phyloP scores from a whole-genome alignment of 106 monocot genomes.

The Gastrodia elata region DNA sequence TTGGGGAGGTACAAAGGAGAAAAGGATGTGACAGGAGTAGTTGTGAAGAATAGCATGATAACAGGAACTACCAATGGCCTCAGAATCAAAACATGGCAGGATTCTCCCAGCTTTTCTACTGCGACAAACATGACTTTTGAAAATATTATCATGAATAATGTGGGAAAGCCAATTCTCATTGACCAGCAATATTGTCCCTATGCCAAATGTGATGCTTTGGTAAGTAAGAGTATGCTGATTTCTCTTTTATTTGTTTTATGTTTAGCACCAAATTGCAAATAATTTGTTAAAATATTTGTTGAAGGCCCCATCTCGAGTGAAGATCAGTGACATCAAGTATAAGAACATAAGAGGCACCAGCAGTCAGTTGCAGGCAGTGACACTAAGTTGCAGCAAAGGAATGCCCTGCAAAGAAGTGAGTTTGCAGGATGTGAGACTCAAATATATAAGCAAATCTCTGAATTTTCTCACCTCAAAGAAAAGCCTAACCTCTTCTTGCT shows the following conservation, averaged over 20 bases:
- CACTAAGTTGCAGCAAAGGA: conserved; percentile 39
- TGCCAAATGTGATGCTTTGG: conserved; percentile 13
- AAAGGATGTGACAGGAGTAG: conserved; percentile 27
- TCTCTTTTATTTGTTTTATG: no score
- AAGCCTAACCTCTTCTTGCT: conserved; percentile 10
- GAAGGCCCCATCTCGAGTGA: conserved; percentile 48
- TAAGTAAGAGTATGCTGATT: no score
- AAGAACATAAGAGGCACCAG: conserved; percentile 50
- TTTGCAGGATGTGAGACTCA: conserved; percentile 28
- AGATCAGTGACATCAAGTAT: conserved; percentile 45
- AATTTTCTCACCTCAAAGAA: no score
- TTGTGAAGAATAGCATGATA: conserved; percentile 35
- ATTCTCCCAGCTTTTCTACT: conserved; percentile 15
- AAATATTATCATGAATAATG: conserved; percentile 46
- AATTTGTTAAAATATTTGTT: not conserved
- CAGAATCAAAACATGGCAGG: conserved; percentile 65
- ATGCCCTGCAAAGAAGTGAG: conserved; percentile 43
- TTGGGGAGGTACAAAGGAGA: conserved; percentile 40
- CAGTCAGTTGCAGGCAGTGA: conserved; percentile 31
- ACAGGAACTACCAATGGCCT: conserved; percentile 38
- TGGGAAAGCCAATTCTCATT: conserved; percentile 49
- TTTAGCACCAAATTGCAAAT: not conserved
- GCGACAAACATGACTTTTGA: conserved; percentile 58
- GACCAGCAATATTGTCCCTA: conserved; percentile 63
- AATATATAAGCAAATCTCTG: not conserved